Conservation (phyloP, 371 early-diverging fungal species). For the Mortierella sp. region DNA sequence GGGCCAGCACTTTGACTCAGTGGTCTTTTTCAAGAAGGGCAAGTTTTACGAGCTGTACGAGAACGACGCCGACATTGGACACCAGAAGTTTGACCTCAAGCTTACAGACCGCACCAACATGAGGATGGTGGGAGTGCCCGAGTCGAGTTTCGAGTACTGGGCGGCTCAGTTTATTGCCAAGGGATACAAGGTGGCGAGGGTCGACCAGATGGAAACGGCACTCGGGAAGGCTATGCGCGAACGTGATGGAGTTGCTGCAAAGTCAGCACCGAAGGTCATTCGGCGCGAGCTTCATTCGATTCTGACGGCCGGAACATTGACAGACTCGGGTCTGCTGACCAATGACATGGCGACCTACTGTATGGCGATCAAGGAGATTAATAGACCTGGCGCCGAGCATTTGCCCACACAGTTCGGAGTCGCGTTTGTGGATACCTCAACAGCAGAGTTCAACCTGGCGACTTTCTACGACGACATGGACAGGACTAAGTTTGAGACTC, state of each 20-base stretch:
- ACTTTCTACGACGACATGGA: conserved; percentile 89
- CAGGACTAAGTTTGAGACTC: conserved; percentile 90
- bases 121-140: conserved; percentile 99
- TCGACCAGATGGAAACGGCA: conserved; percentile 99
- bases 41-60: conserved; percentile 99
- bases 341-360: conserved; percentile 94
- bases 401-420: conserved; percentile 76
- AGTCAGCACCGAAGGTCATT: conserved; percentile 85
- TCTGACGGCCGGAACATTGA: conserved; percentile 96
- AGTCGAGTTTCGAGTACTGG: conserved; percentile 96
- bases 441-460: conserved; percentile 90
- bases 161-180: conserved; percentile 96
- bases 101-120: conserved; percentile 98
- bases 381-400: conserved; percentile 38
- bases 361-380: conserved; percentile 87
- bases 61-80: conserved; percentile 99
- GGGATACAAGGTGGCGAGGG: conserved; percentile 97
- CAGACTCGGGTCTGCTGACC: conserved; percentile 90
- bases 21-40: conserved; percentile 99
- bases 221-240: conserved; percentile 97
- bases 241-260: conserved; percentile 59
- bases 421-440: conserved; percentile 96
- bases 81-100: conserved; percentile 97
- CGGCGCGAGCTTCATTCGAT: conserved; percentile 95
- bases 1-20: conserved; percentile 94